phyloP scores from a whole-genome alignment of 2,329 filamentous ascomycete species.

The Coniochaeta sp. region DNA sequence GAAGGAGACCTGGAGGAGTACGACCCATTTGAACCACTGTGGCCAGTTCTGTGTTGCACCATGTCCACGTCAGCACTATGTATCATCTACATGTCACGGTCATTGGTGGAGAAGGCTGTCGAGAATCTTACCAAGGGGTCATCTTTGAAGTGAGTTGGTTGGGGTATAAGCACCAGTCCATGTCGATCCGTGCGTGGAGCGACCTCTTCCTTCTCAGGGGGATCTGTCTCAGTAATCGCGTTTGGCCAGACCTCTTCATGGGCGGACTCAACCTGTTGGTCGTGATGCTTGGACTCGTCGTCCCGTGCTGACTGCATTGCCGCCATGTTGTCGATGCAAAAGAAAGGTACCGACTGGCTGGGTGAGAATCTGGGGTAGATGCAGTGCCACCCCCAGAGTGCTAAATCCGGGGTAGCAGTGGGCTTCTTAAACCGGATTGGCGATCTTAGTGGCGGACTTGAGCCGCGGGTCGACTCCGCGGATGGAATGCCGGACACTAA shows the following conservation, averaged over 20 bases:
- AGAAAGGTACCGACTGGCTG: neutral
- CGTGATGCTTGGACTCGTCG: neutral
- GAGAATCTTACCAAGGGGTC: neutral
- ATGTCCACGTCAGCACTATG: neutral
- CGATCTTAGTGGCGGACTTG: neutral
- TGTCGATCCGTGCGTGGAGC: neutral
- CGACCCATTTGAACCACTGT: constrained; percentile 9
- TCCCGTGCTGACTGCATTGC: neutral
- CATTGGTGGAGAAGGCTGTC: neutral
- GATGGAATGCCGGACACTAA: neutral
- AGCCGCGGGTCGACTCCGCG: neutral
- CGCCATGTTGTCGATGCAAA: neutral
- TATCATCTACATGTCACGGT: neutral
- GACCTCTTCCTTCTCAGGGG: neutral
- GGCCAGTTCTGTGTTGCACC: constrained; percentile 9
- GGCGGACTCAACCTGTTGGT: neutral
- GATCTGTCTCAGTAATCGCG: neutral
- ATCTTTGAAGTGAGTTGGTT: neutral
- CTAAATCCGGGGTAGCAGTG: neutral
- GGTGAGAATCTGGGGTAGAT: neutral
- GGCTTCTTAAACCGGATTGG: neutral
- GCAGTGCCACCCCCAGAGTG: neutral
- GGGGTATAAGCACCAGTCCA: constrained; percentile 1
- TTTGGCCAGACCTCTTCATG: neutral
- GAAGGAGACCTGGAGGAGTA: constrained; percentile 11